These are phyloP conservation scores for Ochromonadaceae sp. DNA, from an alignment of 352 stramenopile genomes.

Conservation along the genomic window DNA sequence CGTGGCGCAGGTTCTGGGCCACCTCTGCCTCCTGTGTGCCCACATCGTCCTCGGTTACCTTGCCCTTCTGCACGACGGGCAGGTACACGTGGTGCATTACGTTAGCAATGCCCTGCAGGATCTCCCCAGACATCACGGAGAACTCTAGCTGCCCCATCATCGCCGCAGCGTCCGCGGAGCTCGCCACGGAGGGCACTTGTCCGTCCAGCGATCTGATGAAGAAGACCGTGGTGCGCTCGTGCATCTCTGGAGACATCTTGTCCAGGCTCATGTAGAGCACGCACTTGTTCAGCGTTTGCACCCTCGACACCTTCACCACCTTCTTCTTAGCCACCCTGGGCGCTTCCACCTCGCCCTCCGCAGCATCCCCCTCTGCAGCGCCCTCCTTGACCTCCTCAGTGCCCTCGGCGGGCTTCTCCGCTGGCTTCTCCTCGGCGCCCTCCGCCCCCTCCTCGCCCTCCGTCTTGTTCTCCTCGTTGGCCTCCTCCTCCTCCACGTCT, in stretches of 20 bases:
- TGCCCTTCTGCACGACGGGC: conserved; percentile 28
- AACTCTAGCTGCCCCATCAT: background rate
- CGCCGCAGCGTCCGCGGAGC: background rate
- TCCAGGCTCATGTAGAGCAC: conserved; percentile 26
- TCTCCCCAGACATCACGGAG: conserved; percentile 1
- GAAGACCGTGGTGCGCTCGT: background rate
- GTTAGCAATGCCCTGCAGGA: conserved; percentile 13
- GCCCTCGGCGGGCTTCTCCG: too few species aligned
- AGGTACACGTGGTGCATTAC: conserved; percentile 27
- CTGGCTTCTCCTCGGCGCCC: too few species aligned
- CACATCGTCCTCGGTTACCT: too few species aligned
- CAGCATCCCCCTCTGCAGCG: conserved; percentile 21
- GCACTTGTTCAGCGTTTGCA: conserved; percentile 24
- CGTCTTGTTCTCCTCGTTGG: conserved; percentile 1
- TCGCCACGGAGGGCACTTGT: background rate
- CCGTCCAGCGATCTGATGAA: conserved; percentile 10
- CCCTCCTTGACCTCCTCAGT: too few species aligned
- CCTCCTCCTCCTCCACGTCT: conserved; percentile 24
- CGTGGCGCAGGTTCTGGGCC: conserved; percentile 25
- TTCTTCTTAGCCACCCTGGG: too few species aligned
- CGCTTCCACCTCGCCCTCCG: too few species aligned
- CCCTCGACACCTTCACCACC: conserved; percentile 27
- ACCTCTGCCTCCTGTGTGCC: background rate
- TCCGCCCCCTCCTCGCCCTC: too few species aligned
- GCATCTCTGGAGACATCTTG: conserved; percentile 7